Conservation (phyloP, 192 early-diverging fungal genomes). For the Backusella westeae region DNA sequence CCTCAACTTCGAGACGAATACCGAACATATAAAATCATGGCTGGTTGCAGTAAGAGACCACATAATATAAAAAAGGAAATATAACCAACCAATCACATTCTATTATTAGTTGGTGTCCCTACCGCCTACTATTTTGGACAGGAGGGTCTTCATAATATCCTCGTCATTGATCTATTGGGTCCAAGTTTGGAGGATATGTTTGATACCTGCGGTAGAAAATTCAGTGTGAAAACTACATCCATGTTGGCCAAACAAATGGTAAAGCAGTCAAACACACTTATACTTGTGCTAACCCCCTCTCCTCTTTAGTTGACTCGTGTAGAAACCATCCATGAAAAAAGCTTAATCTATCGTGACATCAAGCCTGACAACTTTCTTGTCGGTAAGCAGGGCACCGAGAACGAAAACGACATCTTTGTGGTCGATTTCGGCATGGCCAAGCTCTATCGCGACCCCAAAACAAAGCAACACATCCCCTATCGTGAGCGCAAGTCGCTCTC, state of each 20-base stretch:
- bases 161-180: conserved; percentile 92
- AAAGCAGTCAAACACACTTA: not conserved
- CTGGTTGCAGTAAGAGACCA: conserved; percentile 51
- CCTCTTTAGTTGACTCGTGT: conserved; percentile 66
- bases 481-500: conserved; percentile 92
- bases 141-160: conserved; percentile 92
- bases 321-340: conserved; percentile 92
- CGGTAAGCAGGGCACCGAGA: conserved; percentile 66
- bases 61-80: not conserved
- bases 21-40: conserved; percentile 91
- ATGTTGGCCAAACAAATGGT: conserved; percentile 96
- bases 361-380: conserved; percentile 99
- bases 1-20: conserved; percentile 97
- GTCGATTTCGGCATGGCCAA: conserved; percentile 99
- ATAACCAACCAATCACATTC: not conserved
- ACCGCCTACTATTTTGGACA: conserved; percentile 95
- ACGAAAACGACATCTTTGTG: conserved; percentile 74
- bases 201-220: conserved; percentile 91
- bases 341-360: conserved; percentile 96
- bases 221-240: conserved; percentile 88
- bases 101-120: conserved; percentile 77
- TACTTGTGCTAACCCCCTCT: not conserved
- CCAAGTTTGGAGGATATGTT: conserved; percentile 94
- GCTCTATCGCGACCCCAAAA: conserved; percentile 94
- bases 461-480: conserved; percentile 96